Evolutionary conservation across 306 rosid genomes (phyloP), one percentile per base, ranked within the genome.

Genomic region (Chamaecrista fasciculata): DNA sequence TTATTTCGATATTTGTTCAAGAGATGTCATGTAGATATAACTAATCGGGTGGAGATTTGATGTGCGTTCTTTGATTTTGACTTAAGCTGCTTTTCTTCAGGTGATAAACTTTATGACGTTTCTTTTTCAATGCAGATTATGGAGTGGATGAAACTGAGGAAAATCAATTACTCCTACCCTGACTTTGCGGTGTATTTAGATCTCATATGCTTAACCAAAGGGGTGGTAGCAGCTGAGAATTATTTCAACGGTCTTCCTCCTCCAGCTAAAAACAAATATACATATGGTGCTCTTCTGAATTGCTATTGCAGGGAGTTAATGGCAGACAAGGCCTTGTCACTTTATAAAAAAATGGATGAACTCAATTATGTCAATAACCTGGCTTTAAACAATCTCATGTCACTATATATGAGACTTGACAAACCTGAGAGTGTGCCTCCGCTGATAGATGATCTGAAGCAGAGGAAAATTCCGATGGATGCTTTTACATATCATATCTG

Each of bases 81-180:
- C 31, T 33, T 16, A 34, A 33, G n/a, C 44, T 0, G 10, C 15
- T 43, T 20, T 25, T 9, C 5, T 34, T 28, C 4, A 48, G 39
- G 31, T 14, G 14, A 49, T 9, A 2, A 29, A 29, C 8, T 20
- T 34, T 19, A 1, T 28, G 21, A 2, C 19, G 31, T 65, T 58
- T 21, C 28, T 28, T 56, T 21, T 73, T 42, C 11, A 47, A 58
- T 70, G 85, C 84, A 91, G 97, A 81, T 94, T 73, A 69, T 91
- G 86, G 89, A 94, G 71, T 91, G 97, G 99, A 91, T 91, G 96
- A 82, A 78, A 78, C 75, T 67, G 79, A 79, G 84, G 80, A 77
- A 80, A 65, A 71, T 91, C 46, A 74, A 77, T 15, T 94, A 76
- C 72, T 62, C 88, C 2, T 53, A 31, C 24, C 11, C 51, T 14